These are phyloP conservation scores for Mucor mucedo DNA, from an alignment of 371 early-diverging fungal genomes.

Conservation along the genomic window DNA sequence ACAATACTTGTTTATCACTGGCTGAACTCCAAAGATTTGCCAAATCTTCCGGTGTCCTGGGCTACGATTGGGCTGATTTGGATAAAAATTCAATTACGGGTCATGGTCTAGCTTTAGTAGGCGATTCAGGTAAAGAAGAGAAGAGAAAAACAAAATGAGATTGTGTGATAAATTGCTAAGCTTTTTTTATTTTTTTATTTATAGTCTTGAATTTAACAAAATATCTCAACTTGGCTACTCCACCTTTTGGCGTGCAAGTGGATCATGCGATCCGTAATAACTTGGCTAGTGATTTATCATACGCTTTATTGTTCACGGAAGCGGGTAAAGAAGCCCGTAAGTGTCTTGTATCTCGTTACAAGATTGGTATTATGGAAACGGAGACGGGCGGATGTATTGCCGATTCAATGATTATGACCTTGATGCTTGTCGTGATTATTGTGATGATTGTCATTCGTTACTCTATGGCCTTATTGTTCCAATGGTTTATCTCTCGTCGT, in stretches of 20 bases:
- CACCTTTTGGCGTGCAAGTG: conserved; percentile 27
- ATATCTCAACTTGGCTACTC: conserved; percentile 17
- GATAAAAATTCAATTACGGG: conserved; percentile 26
- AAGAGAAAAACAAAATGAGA: neutral
- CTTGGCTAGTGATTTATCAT: conserved; percentile 52
- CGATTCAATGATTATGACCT: conserved; percentile 51
- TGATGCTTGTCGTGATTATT: conserved; percentile 53
- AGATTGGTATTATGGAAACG: conserved; percentile 55
- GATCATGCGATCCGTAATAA: conserved; percentile 34
- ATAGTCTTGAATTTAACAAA: conserved; percentile 45
- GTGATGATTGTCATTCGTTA: conserved; percentile 57
- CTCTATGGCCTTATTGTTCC: conserved; percentile 65
- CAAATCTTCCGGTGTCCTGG: conserved; percentile 28
- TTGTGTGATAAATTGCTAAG: neutral
- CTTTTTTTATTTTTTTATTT: neutral
- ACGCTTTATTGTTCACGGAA: conserved; percentile 42
- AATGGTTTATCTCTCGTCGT: conserved; percentile 57
- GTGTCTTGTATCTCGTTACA: conserved; percentile 51
- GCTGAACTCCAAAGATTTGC: conserved; percentile 33
- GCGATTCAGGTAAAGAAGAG: conserved; percentile 51
- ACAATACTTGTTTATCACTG: conserved; percentile 42
- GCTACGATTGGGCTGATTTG: conserved; percentile 53
- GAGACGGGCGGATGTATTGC: conserved; percentile 64
- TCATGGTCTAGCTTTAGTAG: conserved; percentile 46
- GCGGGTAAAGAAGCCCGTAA: conserved; percentile 40